Base-by-base conservation (phyloP, 805 yeast genomes). In the Hyphopichia homilentoma region DNA sequence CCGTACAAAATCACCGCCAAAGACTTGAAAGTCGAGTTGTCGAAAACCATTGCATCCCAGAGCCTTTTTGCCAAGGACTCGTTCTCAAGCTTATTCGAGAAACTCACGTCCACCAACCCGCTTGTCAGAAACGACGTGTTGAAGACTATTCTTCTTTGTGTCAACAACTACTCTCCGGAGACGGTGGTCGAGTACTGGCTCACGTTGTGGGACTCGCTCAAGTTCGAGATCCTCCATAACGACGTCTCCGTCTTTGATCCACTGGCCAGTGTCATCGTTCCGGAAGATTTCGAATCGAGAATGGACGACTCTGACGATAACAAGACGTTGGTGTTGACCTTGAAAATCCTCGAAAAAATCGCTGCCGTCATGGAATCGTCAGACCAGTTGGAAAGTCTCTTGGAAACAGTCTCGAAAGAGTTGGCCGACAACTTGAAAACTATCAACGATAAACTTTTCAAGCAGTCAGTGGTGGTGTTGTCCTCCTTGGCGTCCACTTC, bases 181-280 rank as follows among this genome's bases (percentile, higher is more conserved):
- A 65, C 76, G 0, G 54, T 84, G 7, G 59, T 70, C 19, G 69
- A 68, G 7, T 71, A 76, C 50, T 89, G 95, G 89, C 51, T 73
- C 6, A 73, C 81, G 2, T 50, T 90, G 4, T 93, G 96, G 95
- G 83, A 84, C 45, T 85, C 95, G 0, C 61, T 90, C 32, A 90
- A 90, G 53, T 88, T 77, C 53, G 96, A 90, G 55, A 70, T 90
- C n/a, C 62, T 90, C 35, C 95, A 90, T 53, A 81, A 80, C 25
- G 85, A 83, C 35, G 66, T 38, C 36, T 59, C 39, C 48, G 47
- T 34, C 16, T 32, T 33, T 5, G 26, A 19, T 6, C 32, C 40
- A 6, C 37, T 51, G 6, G 34, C 43, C 1, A 44, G 41, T 26
- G 32, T 33, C 6, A 44, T 65, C 4, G 44, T 63, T 9, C 65